Evolutionary conservation across 2,329 filamentous ascomycete species (phyloP), one percentile per base, ranked within the genome.

Genomic region (Botrytis byssoidea): DNA sequence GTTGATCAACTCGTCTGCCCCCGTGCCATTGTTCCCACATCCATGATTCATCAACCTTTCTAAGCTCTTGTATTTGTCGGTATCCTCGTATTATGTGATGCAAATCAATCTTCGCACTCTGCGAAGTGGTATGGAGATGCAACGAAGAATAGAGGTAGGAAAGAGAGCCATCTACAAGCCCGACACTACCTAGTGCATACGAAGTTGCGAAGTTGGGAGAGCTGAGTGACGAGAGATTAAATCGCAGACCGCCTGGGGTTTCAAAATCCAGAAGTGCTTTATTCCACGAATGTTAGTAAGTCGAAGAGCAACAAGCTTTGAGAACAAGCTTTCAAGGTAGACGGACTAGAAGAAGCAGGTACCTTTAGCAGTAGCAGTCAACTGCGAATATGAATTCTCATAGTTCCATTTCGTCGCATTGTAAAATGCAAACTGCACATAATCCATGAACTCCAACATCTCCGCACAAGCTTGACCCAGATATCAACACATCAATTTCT

Each of bases 371-470:
- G 94, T 97, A 74, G 92, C 90, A 78, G 94, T 97, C 80, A 98
- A 86, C 77, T 91, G 90, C 78, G 93, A 91, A 84, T 98, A 98
- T 75, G 93, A 96, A 83, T 97, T 97, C 85, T 98, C 94, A 80
- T 90, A 88, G 81, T 95, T 93, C 95, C 95, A 98, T 82, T 92
- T 89, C 64, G 94, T 95, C 73, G 92, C 91, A 82, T 92, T 88
- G 83, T 94, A 93, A 85, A 97, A 98, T 80, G 93, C 93, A 84
- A 92, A 89, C 84, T 97, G 94, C 85, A 98, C 92, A 86, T 97
- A 95, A 84, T 97, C 94, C 93, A 98, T 97, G 86, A 97, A 98
- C 84, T 95, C 92, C 85, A 96, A 91, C 95, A 98, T 98, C 37
- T 72, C 70, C 69, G 40, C 44, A 63, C n/a, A 44, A 74, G 32